Conservation (phyloP, 1,284 basidiomycete species). For the Tausonia pullulans region DNA sequence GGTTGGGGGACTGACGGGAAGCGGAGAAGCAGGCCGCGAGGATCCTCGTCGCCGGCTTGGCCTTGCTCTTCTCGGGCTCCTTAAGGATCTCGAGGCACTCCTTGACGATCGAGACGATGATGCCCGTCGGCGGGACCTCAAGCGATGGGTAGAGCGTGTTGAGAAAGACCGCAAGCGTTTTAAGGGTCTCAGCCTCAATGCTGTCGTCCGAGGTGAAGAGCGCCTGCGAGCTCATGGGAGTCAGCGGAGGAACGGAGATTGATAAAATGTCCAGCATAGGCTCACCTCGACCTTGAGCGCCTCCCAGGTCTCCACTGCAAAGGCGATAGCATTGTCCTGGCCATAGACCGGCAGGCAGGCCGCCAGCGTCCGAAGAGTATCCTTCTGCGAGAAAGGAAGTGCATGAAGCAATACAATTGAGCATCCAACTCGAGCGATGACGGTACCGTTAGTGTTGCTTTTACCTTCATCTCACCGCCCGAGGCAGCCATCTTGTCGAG, state of each 20-base stretch:
- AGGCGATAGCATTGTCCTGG: conserved; percentile 45
- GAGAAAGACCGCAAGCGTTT: conserved; percentile 57
- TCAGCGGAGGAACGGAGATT: not conserved
- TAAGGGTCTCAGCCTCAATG: conserved; percentile 61
- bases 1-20: conserved; percentile 45
- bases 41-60: conserved; percentile 69
- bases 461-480: conserved; percentile 70
- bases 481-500: conserved; percentile 84
- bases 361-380: conserved; percentile 64
- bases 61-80: conserved; percentile 84
- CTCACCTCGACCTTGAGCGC: conserved; percentile 71
- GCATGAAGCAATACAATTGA: not conserved
- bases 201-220: conserved; percentile 73
- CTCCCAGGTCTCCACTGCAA: conserved; percentile 71
- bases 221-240: conserved; percentile 44
- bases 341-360: conserved; percentile 75
- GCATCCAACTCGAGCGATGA: not conserved
- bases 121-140: conserved; percentile 39
- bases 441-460: not conserved
- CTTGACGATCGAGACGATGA: conserved; percentile 61
- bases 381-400: conserved; percentile 46
- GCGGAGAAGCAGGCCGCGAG: conserved; percentile 62
- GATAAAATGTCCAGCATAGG: not conserved
- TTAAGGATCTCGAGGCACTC: conserved; percentile 67
- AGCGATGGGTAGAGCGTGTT: conserved; percentile 51